phyloP scores from a whole-genome alignment of 305 asterid genomes.

The Solanum hybrid region DNA sequence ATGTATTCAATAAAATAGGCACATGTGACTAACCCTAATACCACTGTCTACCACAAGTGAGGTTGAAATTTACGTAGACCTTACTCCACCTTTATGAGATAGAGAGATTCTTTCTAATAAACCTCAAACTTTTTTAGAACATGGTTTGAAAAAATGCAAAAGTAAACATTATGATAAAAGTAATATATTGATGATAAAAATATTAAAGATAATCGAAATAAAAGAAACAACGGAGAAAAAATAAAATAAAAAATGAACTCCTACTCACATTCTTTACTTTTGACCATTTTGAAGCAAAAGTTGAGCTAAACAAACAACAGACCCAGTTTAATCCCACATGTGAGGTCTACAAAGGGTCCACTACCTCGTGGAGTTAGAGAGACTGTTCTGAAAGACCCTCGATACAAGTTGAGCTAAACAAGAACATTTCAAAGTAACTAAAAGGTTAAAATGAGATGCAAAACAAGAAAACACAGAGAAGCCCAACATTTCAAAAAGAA shows the following conservation, averaged over 20 bases:
- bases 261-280: background rate
- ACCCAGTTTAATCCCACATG: background rate
- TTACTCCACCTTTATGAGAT: background rate
- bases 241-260: background rate
- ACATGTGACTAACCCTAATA: background rate
- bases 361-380: background rate
- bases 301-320: background rate
- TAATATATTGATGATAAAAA: background rate
- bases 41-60: background rate
- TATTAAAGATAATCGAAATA: background rate
- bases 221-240: background rate
- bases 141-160: background rate
- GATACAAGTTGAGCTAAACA: background rate
- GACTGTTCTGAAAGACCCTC: background rate
- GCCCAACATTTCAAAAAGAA: conserved; percentile 26
- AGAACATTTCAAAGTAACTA: background rate
- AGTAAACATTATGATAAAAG: background rate
- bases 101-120: background rate
- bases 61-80: background rate
- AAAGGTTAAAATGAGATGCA: background rate
- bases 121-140: background rate
- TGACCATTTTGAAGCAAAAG: background rate
- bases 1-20: background rate
- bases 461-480: background rate
- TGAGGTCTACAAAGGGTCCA: background rate